Percentiles rank a stretch among this genome's conserved stretches.
phyloP scores from a whole-genome alignment of 2,329 filamentous ascomycete genomes.

The Diaporthe eres region DNA sequence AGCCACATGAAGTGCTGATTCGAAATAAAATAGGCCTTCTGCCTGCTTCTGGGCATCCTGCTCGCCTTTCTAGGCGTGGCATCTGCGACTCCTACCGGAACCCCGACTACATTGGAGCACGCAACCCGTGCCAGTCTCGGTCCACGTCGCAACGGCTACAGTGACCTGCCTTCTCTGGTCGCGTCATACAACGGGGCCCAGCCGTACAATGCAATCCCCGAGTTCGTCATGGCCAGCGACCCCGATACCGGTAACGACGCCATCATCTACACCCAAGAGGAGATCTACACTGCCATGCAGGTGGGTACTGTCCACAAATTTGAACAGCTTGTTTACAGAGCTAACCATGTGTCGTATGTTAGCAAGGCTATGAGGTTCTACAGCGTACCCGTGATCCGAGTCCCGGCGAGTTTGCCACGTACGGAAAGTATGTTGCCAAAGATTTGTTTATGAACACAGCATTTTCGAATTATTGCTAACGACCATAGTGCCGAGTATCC shows the following conservation, averaged over 20 bases:
- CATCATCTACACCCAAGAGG: not conserved
- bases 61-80: not conserved
- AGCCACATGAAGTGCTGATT: not conserved
- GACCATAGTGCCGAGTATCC: not conserved
- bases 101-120: not conserved
- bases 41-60: not conserved
- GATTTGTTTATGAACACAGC: too few species aligned
- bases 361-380: constrained; percentile 9
- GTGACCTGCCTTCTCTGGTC: not conserved
- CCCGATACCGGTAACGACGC: not conserved
- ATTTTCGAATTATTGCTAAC: not conserved
- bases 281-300: not conserved
- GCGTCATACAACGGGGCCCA: not conserved
- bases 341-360: not conserved
- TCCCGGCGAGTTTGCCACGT: not conserved
- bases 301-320: not conserved
- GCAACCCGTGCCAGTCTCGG: not conserved
- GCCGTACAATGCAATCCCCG: not conserved
- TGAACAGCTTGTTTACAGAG: rapidly evolving
- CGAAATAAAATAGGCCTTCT: not conserved
- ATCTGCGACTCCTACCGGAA: not conserved
- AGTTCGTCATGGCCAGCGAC: not conserved
- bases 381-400: not conserved
- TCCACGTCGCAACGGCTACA: not conserved
- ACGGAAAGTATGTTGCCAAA: constrained; percentile 2